Evolutionary conservation across 257 asterid species (phyloP).

Genomic region (Fraxinus quadrangulata): DNA sequence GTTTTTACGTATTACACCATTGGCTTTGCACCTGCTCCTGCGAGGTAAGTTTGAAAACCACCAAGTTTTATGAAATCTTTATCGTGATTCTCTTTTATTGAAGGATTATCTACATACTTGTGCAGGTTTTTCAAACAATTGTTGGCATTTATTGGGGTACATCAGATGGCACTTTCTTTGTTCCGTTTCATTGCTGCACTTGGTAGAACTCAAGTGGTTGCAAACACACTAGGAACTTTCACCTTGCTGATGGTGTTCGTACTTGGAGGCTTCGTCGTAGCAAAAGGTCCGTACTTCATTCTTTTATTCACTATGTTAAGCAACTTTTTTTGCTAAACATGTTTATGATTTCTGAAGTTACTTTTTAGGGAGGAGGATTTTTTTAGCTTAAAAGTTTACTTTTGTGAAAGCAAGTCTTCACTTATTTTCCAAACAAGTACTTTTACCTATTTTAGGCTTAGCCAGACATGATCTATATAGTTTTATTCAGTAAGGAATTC

Average conservation of each 20-base stretch:
- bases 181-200: conserved; percentile 27
- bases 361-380: too few species aligned
- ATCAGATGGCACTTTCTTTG: conserved; percentile 23
- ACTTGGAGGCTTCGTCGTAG: conserved; percentile 21
- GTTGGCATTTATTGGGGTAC: conserved; percentile 12
- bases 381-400: not conserved
- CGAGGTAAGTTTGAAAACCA: not conserved
- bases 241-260: conserved; percentile 2
- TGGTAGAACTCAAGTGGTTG: conserved; percentile 24
- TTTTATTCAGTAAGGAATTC: not conserved
- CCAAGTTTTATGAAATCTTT: conserved; percentile 1
- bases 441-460: not conserved
- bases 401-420: not conserved
- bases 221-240: conserved; percentile 25
- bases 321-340: not conserved
- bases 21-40: conserved; percentile 8
- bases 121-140: conserved; percentile 22
- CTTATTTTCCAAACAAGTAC: not conserved
- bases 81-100: not conserved
- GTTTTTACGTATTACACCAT: conserved; percentile 18
- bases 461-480: not conserved
- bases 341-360: not conserved
- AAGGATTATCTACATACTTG: too few species aligned
- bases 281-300: conserved; percentile 8
- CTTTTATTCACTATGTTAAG: not conserved